phyloP scores from a whole-genome alignment of 352 stramenopile species.

The Peronospora belbahrii region DNA sequence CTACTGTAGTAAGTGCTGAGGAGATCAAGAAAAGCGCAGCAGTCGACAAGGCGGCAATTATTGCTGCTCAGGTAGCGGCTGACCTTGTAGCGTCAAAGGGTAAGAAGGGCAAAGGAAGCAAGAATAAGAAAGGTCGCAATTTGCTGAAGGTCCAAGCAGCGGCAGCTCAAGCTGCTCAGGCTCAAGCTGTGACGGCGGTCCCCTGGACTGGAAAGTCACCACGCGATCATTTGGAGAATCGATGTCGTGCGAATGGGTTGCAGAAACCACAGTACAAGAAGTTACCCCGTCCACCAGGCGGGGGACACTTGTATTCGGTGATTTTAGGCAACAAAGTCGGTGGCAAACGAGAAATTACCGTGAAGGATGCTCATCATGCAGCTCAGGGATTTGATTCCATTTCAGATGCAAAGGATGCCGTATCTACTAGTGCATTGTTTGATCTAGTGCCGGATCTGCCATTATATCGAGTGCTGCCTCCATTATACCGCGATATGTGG shows the following conservation, averaged over 20 bases:
- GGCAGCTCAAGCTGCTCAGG: conserved; percentile 14
- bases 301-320: conserved; percentile 44
- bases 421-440: conserved; percentile 86
- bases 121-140: conserved; percentile 25
- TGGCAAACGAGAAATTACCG: conserved; percentile 33
- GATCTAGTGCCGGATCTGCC: conserved; percentile 72
- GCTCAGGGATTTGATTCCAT: conserved; percentile 47
- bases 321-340: conserved; percentile 38
- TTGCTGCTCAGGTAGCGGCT: conserved; percentile 17
- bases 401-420: conserved; percentile 61
- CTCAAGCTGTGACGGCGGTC: conserved; percentile 9
- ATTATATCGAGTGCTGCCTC: conserved; percentile 86
- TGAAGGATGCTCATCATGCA: conserved; percentile 31
- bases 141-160: conserved; percentile 23
- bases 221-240: conserved; percentile 82
- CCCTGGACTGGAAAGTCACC: conserved; percentile 79
- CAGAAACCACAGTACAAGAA: conserved; percentile 74
- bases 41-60: conserved; percentile 20
- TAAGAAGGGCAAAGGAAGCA: conserved; percentile 30
- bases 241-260: conserved; percentile 84
- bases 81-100: conserved; percentile 18
- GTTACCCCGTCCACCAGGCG: conserved; percentile 13
- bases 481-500: conserved; percentile 86
- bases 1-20: conserved; percentile 23
- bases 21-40: conserved; percentile 38